Percentiles rank a stretch among this genome's conserved stretches.
Conservation (phyloP, 306 rosid genomes). For the Cucumis hystrix region DNA sequence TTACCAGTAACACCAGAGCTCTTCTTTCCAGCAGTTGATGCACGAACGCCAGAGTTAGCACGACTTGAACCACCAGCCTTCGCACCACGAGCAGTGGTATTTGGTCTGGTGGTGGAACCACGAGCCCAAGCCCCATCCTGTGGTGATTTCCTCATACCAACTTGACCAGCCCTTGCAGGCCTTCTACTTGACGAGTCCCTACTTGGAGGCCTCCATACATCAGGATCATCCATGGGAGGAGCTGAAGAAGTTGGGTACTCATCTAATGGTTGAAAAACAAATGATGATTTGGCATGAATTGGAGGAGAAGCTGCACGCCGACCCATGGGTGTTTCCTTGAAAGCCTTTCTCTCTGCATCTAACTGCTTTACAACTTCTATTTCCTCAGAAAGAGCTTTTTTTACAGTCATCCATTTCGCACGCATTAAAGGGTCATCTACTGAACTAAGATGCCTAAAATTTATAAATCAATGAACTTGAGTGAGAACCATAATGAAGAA, state of each 20-base stretch:
- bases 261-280: constrained; percentile 82
- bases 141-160: constrained; percentile 50
- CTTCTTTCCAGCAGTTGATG: constrained; percentile 54
- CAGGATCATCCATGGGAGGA: constrained; percentile 69
- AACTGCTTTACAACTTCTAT: constrained; percentile 75
- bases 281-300: constrained; percentile 49
- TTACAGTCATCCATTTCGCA: constrained; percentile 85
- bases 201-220: constrained; percentile 96
- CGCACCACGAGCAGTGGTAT: constrained; percentile 50
- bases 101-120: constrained; percentile 44
- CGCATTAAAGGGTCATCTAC: constrained; percentile 75
- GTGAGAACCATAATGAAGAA: background rate
- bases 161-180: constrained; percentile 50
- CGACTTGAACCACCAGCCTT: constrained; percentile 43
- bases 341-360: constrained; percentile 69
- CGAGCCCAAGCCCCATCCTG: constrained; percentile 87
- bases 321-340: constrained; percentile 52
- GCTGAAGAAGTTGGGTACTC: constrained; percentile 86
- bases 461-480: background rate
- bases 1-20: constrained; percentile 37
- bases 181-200: constrained; percentile 54
- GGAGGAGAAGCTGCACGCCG: constrained; percentile 86
- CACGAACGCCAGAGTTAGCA: constrained; percentile 43
- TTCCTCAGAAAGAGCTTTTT: constrained; percentile 77
- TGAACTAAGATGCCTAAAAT: constrained; percentile 46